Percentiles rank a stretch among this genome's conserved stretches.
phyloP scores from a whole-genome alignment of 129 eudicot genomes.

The Apium graveolens region DNA sequence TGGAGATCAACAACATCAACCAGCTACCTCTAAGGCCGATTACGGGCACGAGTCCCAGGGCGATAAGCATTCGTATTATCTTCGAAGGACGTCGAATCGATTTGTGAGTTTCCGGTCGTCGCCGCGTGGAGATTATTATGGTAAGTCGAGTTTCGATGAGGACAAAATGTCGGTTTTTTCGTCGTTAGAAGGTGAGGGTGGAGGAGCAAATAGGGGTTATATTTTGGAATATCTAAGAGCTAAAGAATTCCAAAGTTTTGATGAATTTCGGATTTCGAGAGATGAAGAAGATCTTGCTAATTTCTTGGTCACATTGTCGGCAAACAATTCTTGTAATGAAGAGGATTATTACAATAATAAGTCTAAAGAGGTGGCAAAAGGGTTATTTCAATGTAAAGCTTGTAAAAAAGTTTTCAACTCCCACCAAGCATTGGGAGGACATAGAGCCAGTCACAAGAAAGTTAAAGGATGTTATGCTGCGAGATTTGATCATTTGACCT shows the following conservation, averaged over 20 bases:
- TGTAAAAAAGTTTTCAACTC: slow-evolving; percentile 39
- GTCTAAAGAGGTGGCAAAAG: slow-evolving; percentile 7
- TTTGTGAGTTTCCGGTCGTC: not conserved
- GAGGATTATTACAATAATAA: slow-evolving; percentile 5
- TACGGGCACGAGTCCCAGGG: not conserved
- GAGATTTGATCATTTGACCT: not conserved
- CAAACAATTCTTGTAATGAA: slow-evolving; percentile 7
- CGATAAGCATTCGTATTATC: slow-evolving; percentile 2
- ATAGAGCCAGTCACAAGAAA: slow-evolving; percentile 13
- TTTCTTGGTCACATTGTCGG: slow-evolving; percentile 7
- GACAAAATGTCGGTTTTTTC: not conserved
- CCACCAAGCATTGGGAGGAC: slow-evolving; percentile 11
- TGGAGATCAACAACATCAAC: not conserved
- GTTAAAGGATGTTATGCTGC: slow-evolving; percentile 11
- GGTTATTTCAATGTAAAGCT: slow-evolving; percentile 24
- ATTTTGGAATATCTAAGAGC: not conserved
- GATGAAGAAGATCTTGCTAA: slow-evolving; percentile 12
- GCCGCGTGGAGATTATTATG: not conserved
- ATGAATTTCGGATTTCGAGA: not conserved
- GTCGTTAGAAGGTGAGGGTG: not conserved
- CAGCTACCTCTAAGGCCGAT: not conserved
- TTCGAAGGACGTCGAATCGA: not conserved
- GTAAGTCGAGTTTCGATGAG: not conserved
- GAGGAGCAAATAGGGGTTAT: slow-evolving; percentile 1
- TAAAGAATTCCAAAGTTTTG: not conserved